Base-by-base conservation (phyloP, 1,284 basidiomycete genomes). In the Apiotrichum gracile region DNA sequence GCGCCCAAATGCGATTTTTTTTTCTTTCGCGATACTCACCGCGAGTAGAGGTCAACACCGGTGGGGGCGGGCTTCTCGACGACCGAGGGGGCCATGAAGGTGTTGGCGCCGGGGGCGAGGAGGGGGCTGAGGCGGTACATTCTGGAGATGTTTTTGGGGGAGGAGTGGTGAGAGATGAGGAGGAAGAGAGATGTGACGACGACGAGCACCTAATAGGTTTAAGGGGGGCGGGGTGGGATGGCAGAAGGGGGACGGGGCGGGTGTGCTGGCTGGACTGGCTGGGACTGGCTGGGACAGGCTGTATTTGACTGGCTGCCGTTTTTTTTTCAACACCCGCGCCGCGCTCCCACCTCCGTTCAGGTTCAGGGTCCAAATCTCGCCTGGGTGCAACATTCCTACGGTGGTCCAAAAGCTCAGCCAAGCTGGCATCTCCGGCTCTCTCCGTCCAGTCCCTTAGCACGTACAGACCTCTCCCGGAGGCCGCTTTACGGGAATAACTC, bases 31-130 rank as follows among this genome's bases (percentile, higher is more conserved):
- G 22, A 4, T n/a, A 67, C 71, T 65, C 53, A 73, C 72, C 72
- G 71, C 50, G 78, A 60, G 75, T 80, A 80, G 47, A 78, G 72
- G 61, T 77, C 76, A 51, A 64, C 56, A 62, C 76, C 77, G 53
- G 75, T 73, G 38, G 74, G 74, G 56, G 74, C 52, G 46, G 64
- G n/a, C 49, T 57, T 52, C 49, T 77, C 76, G 42, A 67, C 65
- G 56, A 76, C 69, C 34, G 76, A 70, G 55, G 72, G 72, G 60
- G 72, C 63, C 62, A 71, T 70, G 71, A 77, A 77, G 45, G 67
- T 64, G 61, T 64, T 58, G 55, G 62, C 58, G 60, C 50, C 50
- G 44, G 35, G 44, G 35, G 38, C 37, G 45, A 39, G 43, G 51
- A 57, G 48, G 51, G 51, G 55, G 55, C 49, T 52, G 55, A 25